Evolutionary conservation across 805 yeast genomes (phyloP).

Genomic region (Kodamaea restingae): DNA sequence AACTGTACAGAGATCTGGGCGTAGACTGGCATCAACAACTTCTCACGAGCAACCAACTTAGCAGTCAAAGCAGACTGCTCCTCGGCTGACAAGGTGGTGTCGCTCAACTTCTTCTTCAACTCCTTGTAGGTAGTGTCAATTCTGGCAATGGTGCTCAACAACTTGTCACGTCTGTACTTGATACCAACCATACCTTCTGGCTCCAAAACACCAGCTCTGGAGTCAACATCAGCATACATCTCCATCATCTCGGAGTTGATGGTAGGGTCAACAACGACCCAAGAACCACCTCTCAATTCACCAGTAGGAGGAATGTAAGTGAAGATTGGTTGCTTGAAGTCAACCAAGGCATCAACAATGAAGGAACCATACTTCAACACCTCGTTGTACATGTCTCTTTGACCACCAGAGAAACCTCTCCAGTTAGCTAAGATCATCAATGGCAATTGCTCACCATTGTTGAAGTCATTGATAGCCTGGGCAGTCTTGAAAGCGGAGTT

Average conservation of each 20-base stretch:
- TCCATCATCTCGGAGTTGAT: conserved; percentile 97
- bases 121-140: conserved; percentile 73
- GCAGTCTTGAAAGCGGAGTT: conserved; percentile 99
- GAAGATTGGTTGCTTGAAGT: conserved; percentile 93
- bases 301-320: conserved; percentile 98
- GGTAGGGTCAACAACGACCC: conserved; percentile 99
- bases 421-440: conserved; percentile 97
- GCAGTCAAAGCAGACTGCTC: conserved; percentile 63
- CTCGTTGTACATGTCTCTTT: conserved; percentile 98
- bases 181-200: conserved; percentile 99
- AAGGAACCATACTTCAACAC: conserved; percentile 94
- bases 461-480: conserved; percentile 96
- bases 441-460: conserved; percentile 96
- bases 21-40: conserved; percentile 77
- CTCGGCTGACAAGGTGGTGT: conserved; percentile 51
- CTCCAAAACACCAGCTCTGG: conserved; percentile 97
- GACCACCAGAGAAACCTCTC: conserved; percentile 99
- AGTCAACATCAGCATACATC: conserved; percentile 95
- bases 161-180: conserved; percentile 91
- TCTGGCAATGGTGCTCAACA: conserved; percentile 86
- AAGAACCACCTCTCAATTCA: conserved; percentile 98
- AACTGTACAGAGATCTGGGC: conserved; percentile 91
- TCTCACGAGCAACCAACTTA: conserved; percentile 74
- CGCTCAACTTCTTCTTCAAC: conserved; percentile 58
- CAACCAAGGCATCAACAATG: conserved; percentile 95